Conservation (phyloP, 768 basidiomycete genomes). For the Nevesoporus exiguus region DNA sequence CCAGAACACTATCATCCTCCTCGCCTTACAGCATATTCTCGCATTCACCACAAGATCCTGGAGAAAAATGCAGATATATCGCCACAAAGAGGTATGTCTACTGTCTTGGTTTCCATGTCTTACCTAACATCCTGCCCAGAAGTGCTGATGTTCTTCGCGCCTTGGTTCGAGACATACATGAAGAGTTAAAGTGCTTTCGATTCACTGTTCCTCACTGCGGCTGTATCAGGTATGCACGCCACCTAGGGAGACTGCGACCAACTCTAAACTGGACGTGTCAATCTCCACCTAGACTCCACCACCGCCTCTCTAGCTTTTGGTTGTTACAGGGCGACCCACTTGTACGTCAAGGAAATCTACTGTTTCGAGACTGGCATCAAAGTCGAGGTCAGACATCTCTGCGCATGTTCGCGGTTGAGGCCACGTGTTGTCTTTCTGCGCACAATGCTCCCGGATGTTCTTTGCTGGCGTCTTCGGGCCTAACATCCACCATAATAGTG, state of each 20-base stretch:
- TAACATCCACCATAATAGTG: slow-evolving; percentile 28
- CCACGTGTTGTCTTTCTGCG: slow-evolving; percentile 76
- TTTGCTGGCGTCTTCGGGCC: slow-evolving; percentile 63
- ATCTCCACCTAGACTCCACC: slow-evolving; percentile 58
- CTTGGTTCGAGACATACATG: slow-evolving; percentile 82
- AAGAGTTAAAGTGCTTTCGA: slow-evolving; percentile 94
- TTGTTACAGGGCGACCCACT: slow-evolving; percentile 75
- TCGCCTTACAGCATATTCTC: slow-evolving; percentile 72
- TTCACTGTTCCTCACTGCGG: slow-evolving; percentile 83
- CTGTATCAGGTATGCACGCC: slow-evolving; percentile 67
- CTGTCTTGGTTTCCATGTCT: background rate
- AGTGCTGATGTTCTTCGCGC: slow-evolving; percentile 85
- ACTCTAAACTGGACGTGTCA: slow-evolving; percentile 2
- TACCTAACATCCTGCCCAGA: slow-evolving; percentile 34
- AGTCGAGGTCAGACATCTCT: slow-evolving; percentile 85
- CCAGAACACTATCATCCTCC: slow-evolving; percentile 74
- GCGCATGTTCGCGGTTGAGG: slow-evolving; percentile 88
- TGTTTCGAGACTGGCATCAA: slow-evolving; percentile 88
- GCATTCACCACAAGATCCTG: slow-evolving; percentile 76
- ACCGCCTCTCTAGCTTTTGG: slow-evolving; percentile 91
- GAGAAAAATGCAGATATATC: slow-evolving; percentile 72
- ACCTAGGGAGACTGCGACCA: slow-evolving; percentile 3
- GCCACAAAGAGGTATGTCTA: slow-evolving; percentile 58
- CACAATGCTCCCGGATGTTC: slow-evolving; percentile 75
- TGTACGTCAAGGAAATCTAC: slow-evolving; percentile 80